phyloP scores from a whole-genome alignment of 2,329 filamentous ascomycete species.

The Metarhizium sp. region DNA sequence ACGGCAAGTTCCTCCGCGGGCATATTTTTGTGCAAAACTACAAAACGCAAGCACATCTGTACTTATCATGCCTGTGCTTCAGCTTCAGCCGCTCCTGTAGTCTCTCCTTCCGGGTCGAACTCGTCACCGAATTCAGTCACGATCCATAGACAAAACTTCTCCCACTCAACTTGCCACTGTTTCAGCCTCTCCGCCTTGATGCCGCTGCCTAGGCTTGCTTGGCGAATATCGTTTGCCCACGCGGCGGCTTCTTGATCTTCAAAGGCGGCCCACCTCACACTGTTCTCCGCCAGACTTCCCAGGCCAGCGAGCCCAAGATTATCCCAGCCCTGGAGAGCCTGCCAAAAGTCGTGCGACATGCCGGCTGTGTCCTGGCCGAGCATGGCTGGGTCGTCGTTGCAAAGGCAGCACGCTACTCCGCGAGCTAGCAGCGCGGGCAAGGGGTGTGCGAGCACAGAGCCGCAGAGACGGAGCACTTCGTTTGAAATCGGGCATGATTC shows the following conservation, averaged over 20 bases:
- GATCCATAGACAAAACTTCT: slow-evolving; percentile 85
- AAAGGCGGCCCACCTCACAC: slow-evolving; percentile 80
- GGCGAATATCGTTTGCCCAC: slow-evolving; percentile 65
- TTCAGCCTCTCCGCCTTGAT: slow-evolving; percentile 63
- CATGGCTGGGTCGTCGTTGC: slow-evolving; percentile 86
- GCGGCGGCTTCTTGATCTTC: slow-evolving; percentile 65
- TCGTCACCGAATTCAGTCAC: slow-evolving; percentile 66
- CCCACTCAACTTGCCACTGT: slow-evolving; percentile 76
- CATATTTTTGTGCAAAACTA: not conserved
- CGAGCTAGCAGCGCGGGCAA: slow-evolving; percentile 76
- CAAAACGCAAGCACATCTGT: not conserved
- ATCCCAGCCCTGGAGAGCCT: slow-evolving; percentile 82
- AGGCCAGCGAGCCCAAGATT: slow-evolving; percentile 83
- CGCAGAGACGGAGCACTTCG: slow-evolving; percentile 72
- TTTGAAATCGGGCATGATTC: slow-evolving; percentile 90
- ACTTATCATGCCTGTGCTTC: not conserved
- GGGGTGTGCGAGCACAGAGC: slow-evolving; percentile 67
- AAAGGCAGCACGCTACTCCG: slow-evolving; percentile 74
- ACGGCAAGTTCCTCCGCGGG: not conserved
- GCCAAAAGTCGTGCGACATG: slow-evolving; percentile 88
- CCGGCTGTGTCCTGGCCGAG: slow-evolving; percentile 74
- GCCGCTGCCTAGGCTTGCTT: slow-evolving; percentile 62
- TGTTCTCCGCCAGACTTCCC: slow-evolving; percentile 84
- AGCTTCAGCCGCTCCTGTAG: not conserved
- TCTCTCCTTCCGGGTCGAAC: slow-evolving; percentile 32